phyloP scores from a whole-genome alignment of 352 stramenopile species.

The Phytophthora cactorum region DNA sequence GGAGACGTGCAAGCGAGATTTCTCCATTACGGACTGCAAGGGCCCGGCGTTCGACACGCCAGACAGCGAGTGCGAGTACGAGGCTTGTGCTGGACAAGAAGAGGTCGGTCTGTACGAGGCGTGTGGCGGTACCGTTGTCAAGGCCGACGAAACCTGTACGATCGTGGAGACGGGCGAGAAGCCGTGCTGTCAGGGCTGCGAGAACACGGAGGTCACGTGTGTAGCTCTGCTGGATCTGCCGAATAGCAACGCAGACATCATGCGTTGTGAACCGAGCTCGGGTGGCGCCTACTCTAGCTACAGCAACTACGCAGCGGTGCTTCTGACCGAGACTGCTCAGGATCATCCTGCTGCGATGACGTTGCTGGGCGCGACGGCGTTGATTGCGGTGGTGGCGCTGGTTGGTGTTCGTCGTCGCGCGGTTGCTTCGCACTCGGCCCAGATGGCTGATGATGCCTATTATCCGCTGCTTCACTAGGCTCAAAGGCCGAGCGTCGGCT shows the following conservation, averaged over 20 bases:
- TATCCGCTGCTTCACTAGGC: slow-evolving; percentile 65
- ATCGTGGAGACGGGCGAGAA: slow-evolving; percentile 32
- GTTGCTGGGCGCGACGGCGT: slow-evolving; percentile 42
- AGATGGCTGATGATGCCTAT: slow-evolving; percentile 54
- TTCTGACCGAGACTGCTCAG: slow-evolving; percentile 31
- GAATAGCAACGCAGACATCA: slow-evolving; percentile 46
- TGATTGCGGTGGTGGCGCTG: slow-evolving; percentile 62
- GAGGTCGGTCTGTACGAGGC: slow-evolving; percentile 52
- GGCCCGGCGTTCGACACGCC: slow-evolving; percentile 53
- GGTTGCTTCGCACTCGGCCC: slow-evolving; percentile 12
- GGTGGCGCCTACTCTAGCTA: slow-evolving; percentile 23
- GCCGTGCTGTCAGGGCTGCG: slow-evolving; percentile 59
- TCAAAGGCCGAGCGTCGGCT: background rate
- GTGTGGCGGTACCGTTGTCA: slow-evolving; percentile 48
- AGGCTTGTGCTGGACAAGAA: slow-evolving; percentile 34
- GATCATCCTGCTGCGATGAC: slow-evolving; percentile 37
- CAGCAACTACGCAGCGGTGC: slow-evolving; percentile 28
- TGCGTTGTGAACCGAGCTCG: slow-evolving; percentile 50
- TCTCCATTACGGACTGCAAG: slow-evolving; percentile 70
- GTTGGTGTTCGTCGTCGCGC: slow-evolving; percentile 52
- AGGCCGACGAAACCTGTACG: slow-evolving; percentile 26
- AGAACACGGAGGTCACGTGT: slow-evolving; percentile 37
- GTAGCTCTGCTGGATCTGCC: slow-evolving; percentile 54
- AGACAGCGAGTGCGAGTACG: slow-evolving; percentile 46
- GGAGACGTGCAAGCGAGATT: slow-evolving; percentile 50